Percentiles rank a stretch among this genome's conserved stretches.
Evolutionary conservation across 2,329 filamentous ascomycete species (phyloP).

Genomic region (Fusarium dimerum): DNA sequence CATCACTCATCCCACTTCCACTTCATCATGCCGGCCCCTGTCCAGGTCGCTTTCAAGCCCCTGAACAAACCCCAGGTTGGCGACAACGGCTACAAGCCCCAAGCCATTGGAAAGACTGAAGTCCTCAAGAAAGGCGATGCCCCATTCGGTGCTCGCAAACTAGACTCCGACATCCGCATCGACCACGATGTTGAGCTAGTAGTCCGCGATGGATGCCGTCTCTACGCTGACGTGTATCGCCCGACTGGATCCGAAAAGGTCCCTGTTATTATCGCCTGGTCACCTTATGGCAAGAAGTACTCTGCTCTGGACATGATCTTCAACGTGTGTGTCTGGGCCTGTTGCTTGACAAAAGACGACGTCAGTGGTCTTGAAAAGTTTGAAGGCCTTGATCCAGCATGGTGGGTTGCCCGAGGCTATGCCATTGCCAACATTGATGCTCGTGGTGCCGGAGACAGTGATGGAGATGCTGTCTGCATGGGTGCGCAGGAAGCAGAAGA

Average conservation of each 20-base stretch:
- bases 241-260: conserved; percentile 7
- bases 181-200: conserved; percentile 25
- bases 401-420: conserved; percentile 9
- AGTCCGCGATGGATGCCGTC: conserved; percentile 22
- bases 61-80: conserved; percentile 21
- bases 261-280: conserved; percentile 22
- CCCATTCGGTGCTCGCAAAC: conserved; percentile 18
- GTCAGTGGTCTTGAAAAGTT: conserved; percentile 14
- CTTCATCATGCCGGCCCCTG: conserved; percentile 18
- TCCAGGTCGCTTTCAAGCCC: conserved; percentile 26
- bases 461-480: conserved; percentile 14
- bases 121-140: conserved; percentile 20
- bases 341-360: conserved; percentile 9
- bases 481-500: conserved; percentile 24
- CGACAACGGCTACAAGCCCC: conserved; percentile 20
- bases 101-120: conserved; percentile 17
- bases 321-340: conserved; percentile 19
- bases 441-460: conserved; percentile 2
- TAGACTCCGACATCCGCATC: conserved; percentile 23
- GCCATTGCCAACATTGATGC: conserved; percentile 7
- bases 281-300: conserved; percentile 24
- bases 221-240: conserved; percentile 19
- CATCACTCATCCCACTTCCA: background rate
- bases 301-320: conserved; percentile 21
- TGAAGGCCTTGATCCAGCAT: conserved; percentile 9